These are phyloP conservation scores for Leptomonas seymouri DNA, from an alignment of 208 protist genomes.

Conservation along the genomic window DNA sequence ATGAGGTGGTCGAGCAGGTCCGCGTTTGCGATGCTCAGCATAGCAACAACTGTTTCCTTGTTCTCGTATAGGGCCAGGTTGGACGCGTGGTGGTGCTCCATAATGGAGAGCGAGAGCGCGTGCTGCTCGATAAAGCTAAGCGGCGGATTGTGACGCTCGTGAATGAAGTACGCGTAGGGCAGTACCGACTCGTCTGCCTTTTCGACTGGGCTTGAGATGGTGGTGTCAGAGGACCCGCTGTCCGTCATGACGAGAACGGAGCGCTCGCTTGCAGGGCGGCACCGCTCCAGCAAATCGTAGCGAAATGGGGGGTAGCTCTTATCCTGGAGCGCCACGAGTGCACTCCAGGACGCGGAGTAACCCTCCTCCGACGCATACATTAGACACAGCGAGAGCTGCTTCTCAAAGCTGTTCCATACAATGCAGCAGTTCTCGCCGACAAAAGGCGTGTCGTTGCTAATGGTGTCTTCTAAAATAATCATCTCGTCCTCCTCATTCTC, in stretches of 20 bases:
- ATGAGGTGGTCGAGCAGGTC: slow-evolving; percentile 69
- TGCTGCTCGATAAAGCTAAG: slow-evolving; percentile 80
- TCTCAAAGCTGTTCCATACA: slow-evolving; percentile 86
- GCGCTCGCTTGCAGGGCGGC: slow-evolving; percentile 18
- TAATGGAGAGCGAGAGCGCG: slow-evolving; percentile 69
- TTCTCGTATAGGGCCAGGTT: slow-evolving; percentile 57
- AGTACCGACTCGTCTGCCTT: slow-evolving; percentile 24
- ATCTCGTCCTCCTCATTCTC: slow-evolving; percentile 41
- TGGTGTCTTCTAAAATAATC: slow-evolving; percentile 72
- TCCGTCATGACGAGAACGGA: slow-evolving; percentile 6
- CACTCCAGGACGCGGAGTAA: slow-evolving; percentile 77
- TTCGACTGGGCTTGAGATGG: slow-evolving; percentile 1
- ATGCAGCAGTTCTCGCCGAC: slow-evolving; percentile 87
- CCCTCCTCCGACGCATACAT: slow-evolving; percentile 78
- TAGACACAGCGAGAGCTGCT: slow-evolving; percentile 76
- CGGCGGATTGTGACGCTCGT: slow-evolving; percentile 64
- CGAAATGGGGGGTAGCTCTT: slow-evolving; percentile 63
- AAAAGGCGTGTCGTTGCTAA: slow-evolving; percentile 77
- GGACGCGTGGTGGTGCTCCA: slow-evolving; percentile 53
- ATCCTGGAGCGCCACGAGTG: slow-evolving; percentile 72
- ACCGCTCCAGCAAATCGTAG: slow-evolving; percentile 58
- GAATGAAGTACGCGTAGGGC: slow-evolving; percentile 74
- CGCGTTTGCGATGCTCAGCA: slow-evolving; percentile 56
- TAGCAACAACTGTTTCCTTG: slow-evolving; percentile 37
- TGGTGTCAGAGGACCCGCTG: slow-evolving; percentile 6